A percentile compares a stretch with the other conserved stretches of the same genome.
Evolutionary conservation across 352 stramenopile genomes (phyloP).

Genomic region (Phytophthora constricta): DNA sequence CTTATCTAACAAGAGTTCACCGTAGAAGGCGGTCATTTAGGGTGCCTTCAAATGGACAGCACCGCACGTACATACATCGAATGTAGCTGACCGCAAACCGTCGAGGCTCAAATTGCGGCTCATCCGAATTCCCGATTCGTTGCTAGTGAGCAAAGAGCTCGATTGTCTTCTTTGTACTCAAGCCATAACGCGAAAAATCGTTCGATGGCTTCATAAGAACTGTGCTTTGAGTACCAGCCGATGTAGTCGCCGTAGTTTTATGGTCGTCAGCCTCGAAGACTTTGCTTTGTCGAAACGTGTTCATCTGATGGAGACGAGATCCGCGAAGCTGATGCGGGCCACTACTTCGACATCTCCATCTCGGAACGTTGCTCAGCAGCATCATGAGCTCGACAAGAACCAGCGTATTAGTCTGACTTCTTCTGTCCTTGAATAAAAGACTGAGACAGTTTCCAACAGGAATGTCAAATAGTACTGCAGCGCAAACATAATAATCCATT

Average conservation of each 20-base stretch:
- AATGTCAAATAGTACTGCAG: slow-evolving; percentile 84
- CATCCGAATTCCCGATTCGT: slow-evolving; percentile 45
- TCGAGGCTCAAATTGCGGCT: slow-evolving; percentile 52
- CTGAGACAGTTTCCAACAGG: slow-evolving; percentile 78
- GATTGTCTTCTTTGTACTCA: slow-evolving; percentile 21
- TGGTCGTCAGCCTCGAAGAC: slow-evolving; percentile 11
- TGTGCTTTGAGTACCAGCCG: slow-evolving; percentile 35
- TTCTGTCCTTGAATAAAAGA: slow-evolving; percentile 78
- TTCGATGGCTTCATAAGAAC: slow-evolving; percentile 56
- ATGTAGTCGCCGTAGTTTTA: slow-evolving; percentile 17
- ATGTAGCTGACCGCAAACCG: slow-evolving; percentile 73
- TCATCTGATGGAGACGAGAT: slow-evolving; percentile 14
- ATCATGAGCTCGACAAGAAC: slow-evolving; percentile 72
- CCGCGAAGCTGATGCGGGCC: no score
- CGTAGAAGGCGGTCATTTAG: slow-evolving; percentile 45
- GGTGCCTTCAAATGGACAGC: slow-evolving; percentile 65
- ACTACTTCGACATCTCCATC: slow-evolving; percentile 10
- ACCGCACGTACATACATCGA: slow-evolving; percentile 63
- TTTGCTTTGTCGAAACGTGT: slow-evolving; percentile 37
- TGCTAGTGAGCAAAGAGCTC: slow-evolving; percentile 49
- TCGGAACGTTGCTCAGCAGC: slow-evolving; percentile 33
- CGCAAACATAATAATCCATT: slow-evolving; percentile 65
- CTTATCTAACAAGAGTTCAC: slow-evolving; percentile 62
- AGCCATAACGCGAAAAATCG: slow-evolving; percentile 42
- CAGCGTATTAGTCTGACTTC: slow-evolving; percentile 77